Base-by-base conservation (phyloP, 345 rosid genomes). In the Gynandropsis gynandra region DNA sequence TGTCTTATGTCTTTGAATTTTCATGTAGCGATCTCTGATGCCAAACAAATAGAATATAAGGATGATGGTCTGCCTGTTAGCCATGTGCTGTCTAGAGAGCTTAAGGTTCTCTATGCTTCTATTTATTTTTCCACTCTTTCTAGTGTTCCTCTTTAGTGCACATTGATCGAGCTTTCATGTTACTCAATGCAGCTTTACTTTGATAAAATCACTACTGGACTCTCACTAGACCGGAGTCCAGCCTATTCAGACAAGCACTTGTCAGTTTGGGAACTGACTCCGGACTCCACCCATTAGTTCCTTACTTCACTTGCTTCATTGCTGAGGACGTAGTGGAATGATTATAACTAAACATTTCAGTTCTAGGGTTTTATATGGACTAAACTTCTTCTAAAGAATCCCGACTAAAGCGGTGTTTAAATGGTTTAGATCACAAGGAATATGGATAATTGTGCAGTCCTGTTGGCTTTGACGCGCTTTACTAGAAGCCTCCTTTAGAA, bases 231-330 rank as follows among this genome's bases (percentile, higher is more conserved):
- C 54, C 80, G 13, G 63, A 53, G 20, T 75, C 95, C 33, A 19
- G 45, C 42, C 50, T 85, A 73, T 85, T 82, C 59, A 80, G 67
- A 56, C 84, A 72, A 79, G 87, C 85, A 59, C 70, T 85, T 49
- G 29, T 59, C 47, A 85, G 92, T 74, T 70, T 88, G 73, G 69
- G 77, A 61, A 79, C 80, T 33, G 85, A 82, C 62, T 68, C 92
- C 0, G 92, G 97, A 27, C 77, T 88, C 47, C 92, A 88, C 50
- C 80, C 89, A 35, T 74, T 85, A 56, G 75, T 80, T 55, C 92
- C 95, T 47, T 76, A 71, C 60, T 82, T 88, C 57, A 77, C 63
- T 15, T 71, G 42, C 58, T 82, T 82, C 69, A 75, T 88, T 63
- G 75, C 82, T 42, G 84, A 80, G 56, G 95, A 88, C 89, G 95